Evolutionary conservation across 177 flowering plant genomes (phyloP), one percentile per base, ranked within the genome.

Genomic region (Vitis hybrid): DNA sequence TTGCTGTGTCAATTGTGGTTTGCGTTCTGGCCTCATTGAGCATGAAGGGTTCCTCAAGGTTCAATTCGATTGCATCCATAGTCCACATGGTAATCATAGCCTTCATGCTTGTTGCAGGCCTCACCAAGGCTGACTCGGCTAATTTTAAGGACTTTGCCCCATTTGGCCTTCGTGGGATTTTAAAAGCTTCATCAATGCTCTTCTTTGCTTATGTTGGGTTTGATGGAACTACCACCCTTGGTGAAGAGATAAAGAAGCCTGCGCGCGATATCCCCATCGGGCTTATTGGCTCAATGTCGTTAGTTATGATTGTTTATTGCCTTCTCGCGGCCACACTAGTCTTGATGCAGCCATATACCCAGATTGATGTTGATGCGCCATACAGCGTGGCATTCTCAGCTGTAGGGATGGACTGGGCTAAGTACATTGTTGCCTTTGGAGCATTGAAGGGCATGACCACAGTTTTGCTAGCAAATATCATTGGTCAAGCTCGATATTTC

Each of bases 361-460:
- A 69, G 2, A 67, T 83, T 11, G 77, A 80, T 11, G 57, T 45
- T 0, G 75, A 81, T 50, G 86, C 84, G 1, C 79, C 86, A 1
- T 81, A 71, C 60, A 67, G 75, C 0, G 55, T 78, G 2, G 84
- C 84, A 5, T 83, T 83, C 52, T 65, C 79, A 18, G 50, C 74
- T 0, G 68, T 52, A 1, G 86, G 86, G 2, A 73, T 78, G 84
- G 62, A 62, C 4, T 78, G 82, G 84, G 80, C 80, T 1, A 74
- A 81, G 58, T 81, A 81, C 63, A 61, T 81, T 51, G 82, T 81
- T 5, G 82, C 84, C 2, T 10, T 72, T 6, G 86, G 84, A 14
- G 86, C 86, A 26, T 54, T 81, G n/a, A 72, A 74, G 64, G 80
- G 83, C 48, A 82, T 82, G 85, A 77, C 82, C 10, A 79, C 83